Base-by-base conservation (phyloP, 2,329 filamentous ascomycete genomes). In the Dothistroma pini region DNA sequence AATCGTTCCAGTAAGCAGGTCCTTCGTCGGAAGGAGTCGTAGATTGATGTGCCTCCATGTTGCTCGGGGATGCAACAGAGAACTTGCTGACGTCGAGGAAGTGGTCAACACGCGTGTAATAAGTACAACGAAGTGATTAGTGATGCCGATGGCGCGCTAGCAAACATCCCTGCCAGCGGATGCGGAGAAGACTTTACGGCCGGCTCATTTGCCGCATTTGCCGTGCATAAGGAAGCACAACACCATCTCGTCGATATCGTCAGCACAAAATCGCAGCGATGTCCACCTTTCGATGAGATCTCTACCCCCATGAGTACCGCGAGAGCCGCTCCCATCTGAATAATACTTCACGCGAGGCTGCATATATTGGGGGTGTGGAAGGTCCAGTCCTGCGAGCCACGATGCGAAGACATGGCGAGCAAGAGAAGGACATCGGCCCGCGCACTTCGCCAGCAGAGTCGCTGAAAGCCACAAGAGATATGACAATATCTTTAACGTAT, bases 1-100 rank as follows among this genome's bases (percentile, higher is more conserved):
- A 32, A 12, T 32, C 51, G 14, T 53, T 53, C 51, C 51, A 53
- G n/a, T 32, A 53, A 11, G 51, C 51, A 16, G 51, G 51, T 29
- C 51, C 51, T 31, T 53, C 31, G 51, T 53, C 14, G 14, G 31
- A 4, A n/a, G 51, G 6, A 3, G 22, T 19, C 34, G 51, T 4
- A 21, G 31, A 31, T 12, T 21, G 31, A 16, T 53, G 51, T 31
- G 11, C 51, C 31, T 53, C 51, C 41, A 44, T 44, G 16, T 44
- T 19, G 41, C 41, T 19, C 16, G n/a, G 16, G n/a, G 14, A 5
- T 44, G 14, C 14, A 9, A 19, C 41, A 19, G 16, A 3, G 8
- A 9, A n/a, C 1, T 5, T 14, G 16, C n/a, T 14, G 41, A 44
- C 1, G 16, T 9, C 16, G 41, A n/a, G 41, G 14, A 19, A 44